Evolutionary conservation across 345 rosid genomes (phyloP).

Genomic region (Lenwebbia sp.): DNA sequence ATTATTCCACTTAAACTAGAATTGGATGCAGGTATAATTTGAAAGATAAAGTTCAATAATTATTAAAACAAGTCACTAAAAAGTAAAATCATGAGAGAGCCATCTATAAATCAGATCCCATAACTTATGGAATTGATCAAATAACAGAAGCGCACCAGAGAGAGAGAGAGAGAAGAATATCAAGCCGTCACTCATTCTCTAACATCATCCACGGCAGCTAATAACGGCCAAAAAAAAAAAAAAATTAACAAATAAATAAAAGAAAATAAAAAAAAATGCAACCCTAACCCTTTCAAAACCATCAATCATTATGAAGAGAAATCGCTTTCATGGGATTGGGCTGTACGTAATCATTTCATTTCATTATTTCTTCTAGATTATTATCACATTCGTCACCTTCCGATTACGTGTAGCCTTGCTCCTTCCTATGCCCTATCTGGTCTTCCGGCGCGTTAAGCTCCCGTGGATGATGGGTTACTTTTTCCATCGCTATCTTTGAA

Average conservation of each 20-base stretch:
- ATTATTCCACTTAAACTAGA: not conserved
- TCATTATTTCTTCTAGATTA: not conserved
- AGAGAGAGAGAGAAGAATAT: not conserved
- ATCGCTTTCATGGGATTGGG: not conserved
- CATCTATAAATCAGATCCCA: not conserved
- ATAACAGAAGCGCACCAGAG: not conserved
- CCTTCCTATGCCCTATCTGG: not conserved
- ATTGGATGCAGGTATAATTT: not conserved
- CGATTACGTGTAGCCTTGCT: not conserved
- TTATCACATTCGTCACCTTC: not conserved
- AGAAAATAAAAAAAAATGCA: not conserved
- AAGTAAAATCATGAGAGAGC: not conserved
- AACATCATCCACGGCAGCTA: not conserved
- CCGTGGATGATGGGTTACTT: not conserved
- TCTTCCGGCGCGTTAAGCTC: not conserved
- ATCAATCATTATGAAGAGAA: not conserved
- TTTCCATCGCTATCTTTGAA: not conserved
- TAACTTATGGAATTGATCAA: not conserved
- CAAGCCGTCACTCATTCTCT: conserved; percentile 7
- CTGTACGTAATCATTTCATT: not conserved
- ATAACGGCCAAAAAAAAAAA: not conserved
- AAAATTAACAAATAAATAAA: not conserved
- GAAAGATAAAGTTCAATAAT: not conserved
- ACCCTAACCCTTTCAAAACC: not conserved
- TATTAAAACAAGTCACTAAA: not conserved